Evolutionary conservation across 1,139 yeast species (phyloP).

Genomic region (Ogataea hybrid): DNA sequence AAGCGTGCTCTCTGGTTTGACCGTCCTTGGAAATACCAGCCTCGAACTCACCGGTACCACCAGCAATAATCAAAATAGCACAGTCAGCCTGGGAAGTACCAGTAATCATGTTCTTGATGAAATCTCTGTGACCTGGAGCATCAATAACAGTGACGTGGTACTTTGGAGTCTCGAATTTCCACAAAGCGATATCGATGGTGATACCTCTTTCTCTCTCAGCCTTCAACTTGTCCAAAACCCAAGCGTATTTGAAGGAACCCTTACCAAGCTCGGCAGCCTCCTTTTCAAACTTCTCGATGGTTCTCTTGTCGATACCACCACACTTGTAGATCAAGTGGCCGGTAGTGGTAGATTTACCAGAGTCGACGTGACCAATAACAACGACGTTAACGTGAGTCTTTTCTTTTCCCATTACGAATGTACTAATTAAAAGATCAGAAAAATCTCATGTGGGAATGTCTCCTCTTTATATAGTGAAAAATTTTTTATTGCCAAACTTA

Average conservation of each 20-base stretch:
- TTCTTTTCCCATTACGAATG: conserved; percentile 44
- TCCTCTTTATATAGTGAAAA: conserved; percentile 15
- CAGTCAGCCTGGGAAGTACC: no score
- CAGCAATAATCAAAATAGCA: no score
- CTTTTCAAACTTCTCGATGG: conserved; percentile 98
- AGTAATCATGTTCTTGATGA: no score
- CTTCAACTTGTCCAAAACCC: conserved; percentile 54
- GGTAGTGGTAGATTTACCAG: conserved; percentile 97
- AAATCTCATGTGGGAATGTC: conserved; percentile 12
- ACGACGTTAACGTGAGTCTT: conserved; percentile 98
- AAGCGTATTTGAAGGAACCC: conserved; percentile 98
- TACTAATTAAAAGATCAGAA: conserved; percentile 15
- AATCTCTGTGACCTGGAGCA: no score
- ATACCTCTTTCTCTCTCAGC: no score
- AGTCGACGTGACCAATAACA: conserved; percentile 99
- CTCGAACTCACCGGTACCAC: no score
- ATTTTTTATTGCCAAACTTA: conserved; percentile 6
- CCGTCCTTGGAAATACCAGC: no score
- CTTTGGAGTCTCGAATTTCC: no score
- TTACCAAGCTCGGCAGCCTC: conserved; percentile 98
- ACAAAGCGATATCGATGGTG: no score
- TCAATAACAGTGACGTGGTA: no score
- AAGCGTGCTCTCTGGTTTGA: no score
- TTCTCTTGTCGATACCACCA: conserved; percentile 81
- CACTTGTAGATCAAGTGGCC: conserved; percentile 99